Base-by-base conservation (phyloP, 257 asterid species). In the Solanum phureja region DNA sequence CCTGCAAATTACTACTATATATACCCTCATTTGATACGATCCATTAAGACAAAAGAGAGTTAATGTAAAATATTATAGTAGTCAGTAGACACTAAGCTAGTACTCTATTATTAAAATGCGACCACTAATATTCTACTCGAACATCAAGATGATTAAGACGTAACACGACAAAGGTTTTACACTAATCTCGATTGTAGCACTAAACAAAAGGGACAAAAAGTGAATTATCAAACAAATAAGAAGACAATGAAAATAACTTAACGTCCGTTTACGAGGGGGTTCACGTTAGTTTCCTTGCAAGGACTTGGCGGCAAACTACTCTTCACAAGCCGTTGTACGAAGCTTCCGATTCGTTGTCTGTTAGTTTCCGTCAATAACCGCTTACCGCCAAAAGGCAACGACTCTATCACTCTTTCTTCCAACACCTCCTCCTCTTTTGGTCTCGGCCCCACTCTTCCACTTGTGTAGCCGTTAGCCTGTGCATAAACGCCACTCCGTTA, bases 231-330 rank as follows among this genome's bases (percentile, higher is more conserved):
- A 46, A 42, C 24, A 24, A 23, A 33, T 9, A 71, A 71, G n/a
- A 33, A 16, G 3, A 40, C 27, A 19, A 74, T 19, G 29, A 74
- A 74, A 5, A 7, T 44, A 16, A 44, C 24, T 86, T 95, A 97
- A 92, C 99, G 97, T 83, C 98, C 97, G 94, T 94, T 90, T 91
- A 90, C 91, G 8, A 95, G 94, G 1, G 95, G 96, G 87, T 93
- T 94, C 90, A 95, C 98, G 92, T 93, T 92, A 42, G 94, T 89
- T 88, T 94, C 98, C 87, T 97, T 95, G 95, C 98, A 92, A 83
- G 98, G 99, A 87, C 99, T 97, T 38, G 98, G 97, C 77, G 99
- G 99, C 90, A 91, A 89, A 86, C 99, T 94, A 89, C 90, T 93
- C 93, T 89, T 92, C 96, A 95, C 94, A 3, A 96, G 97, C 44